Percentiles rank a stretch among this genome's conserved stretches.
Evolutionary conservation across 805 yeast species (phyloP).

Genomic region (Metschnikowia anglica): DNA sequence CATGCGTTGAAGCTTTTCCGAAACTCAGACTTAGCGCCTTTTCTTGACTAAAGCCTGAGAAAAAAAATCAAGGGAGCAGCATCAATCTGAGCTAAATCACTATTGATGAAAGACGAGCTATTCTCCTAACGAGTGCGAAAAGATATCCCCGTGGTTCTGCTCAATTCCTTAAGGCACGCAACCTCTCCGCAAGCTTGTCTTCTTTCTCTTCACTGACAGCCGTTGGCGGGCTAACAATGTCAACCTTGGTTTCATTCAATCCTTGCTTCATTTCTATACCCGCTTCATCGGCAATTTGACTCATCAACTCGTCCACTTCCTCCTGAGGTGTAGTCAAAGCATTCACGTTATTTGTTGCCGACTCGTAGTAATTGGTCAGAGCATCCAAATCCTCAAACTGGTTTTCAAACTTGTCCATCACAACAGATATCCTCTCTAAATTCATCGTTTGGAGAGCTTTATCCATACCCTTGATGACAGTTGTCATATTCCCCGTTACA

Average conservation of each 20-base stretch:
- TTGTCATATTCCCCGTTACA: constrained; percentile 91
- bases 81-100: too few species aligned
- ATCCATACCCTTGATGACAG: constrained; percentile 94
- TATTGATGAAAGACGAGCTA: too few species aligned
- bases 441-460: constrained; percentile 95
- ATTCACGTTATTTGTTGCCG: constrained; percentile 82
- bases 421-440: constrained; percentile 84
- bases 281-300: constrained; percentile 94
- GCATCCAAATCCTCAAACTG: constrained; percentile 97
- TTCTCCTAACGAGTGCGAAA: too few species aligned
- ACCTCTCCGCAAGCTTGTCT: constrained; percentile 81
- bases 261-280: constrained; percentile 91
- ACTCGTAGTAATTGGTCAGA: constrained; percentile 87
- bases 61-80: too few species aligned
- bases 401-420: constrained; percentile 95
- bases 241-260: constrained; percentile 63
- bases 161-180: constrained; percentile 71
- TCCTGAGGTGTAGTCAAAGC: constrained; percentile 93
- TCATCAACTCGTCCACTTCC: constrained; percentile 87
- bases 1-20: too few species aligned
- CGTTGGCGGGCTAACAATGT: constrained; percentile 40
- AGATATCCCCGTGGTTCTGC: too few species aligned
- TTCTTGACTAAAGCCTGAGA: too few species aligned
- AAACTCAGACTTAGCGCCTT: too few species aligned
- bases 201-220: constrained; percentile 68